Evolutionary conservation across 2,329 filamentous ascomycete species (phyloP), one percentile per base, ranked within the genome.

Genomic region (Aspergillus flavus): DNA sequence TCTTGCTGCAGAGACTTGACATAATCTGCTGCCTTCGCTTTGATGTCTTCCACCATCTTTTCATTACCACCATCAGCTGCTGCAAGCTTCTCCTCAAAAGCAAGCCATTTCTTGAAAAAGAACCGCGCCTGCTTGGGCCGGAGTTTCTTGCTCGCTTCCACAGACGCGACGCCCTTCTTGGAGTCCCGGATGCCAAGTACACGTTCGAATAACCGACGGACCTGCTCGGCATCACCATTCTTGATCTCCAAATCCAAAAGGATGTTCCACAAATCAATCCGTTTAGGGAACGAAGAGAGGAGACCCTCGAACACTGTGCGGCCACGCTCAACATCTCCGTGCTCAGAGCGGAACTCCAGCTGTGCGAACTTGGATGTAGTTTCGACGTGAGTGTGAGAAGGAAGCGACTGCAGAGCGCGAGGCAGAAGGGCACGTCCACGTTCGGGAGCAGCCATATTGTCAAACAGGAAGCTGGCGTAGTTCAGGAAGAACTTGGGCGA

Each of bases 301-400:
- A 99, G 84, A 45, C 90, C 91, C 78, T 97, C 94, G 72, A 98
- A 98, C 74, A 98, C 90, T 30, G 96, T 99, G 21, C 96, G 90
- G 11, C 95, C 95, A 63, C 92, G 91, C 80, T 99, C 96, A 3
- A 93, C 83, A 71, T 96, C 92, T 60, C 94, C 94, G 71, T 91
- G 87, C 9, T 87, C 79, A 12, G 91, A 94, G 68, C 89, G 90
- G 85, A 96, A 99, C 79, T 99, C 95, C 26, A 99, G 86, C 21
- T 92, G 90, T 0, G 91, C 95, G 75, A 99, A 97, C 69, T 94
- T 94, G 71, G 91, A 87, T 61, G 94, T 93, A 0, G 96, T 85
- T 64, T 88, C 86, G 45, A 92, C 85, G 77, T 93, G 89, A 62
- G 89, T 86, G 58, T 86, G 85, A 23, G 83, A 77, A 30, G 90